Base-by-base conservation (phyloP, 805 yeast genomes). In the Ogataea salicorniae region DNA sequence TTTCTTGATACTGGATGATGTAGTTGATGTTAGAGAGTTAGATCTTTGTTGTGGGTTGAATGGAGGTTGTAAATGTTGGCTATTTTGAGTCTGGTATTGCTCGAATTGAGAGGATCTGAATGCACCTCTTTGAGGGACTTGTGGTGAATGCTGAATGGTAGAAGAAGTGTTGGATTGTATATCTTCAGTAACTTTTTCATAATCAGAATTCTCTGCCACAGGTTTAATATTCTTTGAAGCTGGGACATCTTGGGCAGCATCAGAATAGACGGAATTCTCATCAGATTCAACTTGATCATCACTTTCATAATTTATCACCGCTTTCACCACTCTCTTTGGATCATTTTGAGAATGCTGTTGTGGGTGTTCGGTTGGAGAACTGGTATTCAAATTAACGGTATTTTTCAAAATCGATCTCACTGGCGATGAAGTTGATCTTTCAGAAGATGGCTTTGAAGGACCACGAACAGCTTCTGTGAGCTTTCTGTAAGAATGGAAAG, bases 111-210 rank as follows among this genome's bases (percentile, higher is more conserved):
- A 8, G 13, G 34, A n/a, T 29, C 52, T 48, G 17, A 48, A 41
- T 3, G 54, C 39, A 9, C 53, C 39, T 34, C 56, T 51, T 2
- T 50, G 54, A 3, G 54, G 47, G 18, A 52, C 15, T 34, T 45
- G 46, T n/a, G 59, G 61, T 3, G 59, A 58, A 9, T 18, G 33
- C 4, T 48, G 52, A 17, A 43, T 33, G 2, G 42, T 37, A n/a
- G 53, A 46, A 15, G 60, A 50, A 3, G 45, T 43, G 18, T 43
- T 47, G 14, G 61, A 54, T 14, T 44, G 50, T 20, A 55, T 39
- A 20, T 59, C 61, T 47, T 60, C 63, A 5, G 63, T 55, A 13
- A 58, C 61, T 38, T 58, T 59, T 34, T 60, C 61, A 26, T 52
- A 43, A 20, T 53, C 55, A 15, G 33, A 26, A 22, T 34, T 41